Evolutionary conservation across 2,329 filamentous ascomycete species (phyloP).

Genomic region (Talaromyces amestolkiae): DNA sequence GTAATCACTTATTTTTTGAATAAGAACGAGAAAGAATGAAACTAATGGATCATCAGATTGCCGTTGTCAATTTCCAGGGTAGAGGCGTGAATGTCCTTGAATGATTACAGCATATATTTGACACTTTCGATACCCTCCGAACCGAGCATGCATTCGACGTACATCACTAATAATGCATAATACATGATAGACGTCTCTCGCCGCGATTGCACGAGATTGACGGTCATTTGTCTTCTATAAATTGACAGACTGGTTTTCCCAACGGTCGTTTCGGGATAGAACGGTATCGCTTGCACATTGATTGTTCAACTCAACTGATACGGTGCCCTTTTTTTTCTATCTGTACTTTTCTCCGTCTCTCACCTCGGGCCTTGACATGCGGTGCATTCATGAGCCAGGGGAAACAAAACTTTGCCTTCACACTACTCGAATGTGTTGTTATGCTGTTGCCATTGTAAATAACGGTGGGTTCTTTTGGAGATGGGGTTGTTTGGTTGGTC

Average conservation of each 20-base stretch:
- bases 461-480: not conserved
- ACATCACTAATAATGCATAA: conserved; percentile 7
- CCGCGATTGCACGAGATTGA: not conserved
- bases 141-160: not conserved
- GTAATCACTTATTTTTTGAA: conserved; percentile 29
- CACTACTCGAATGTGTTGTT: not conserved
- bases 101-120: not conserved
- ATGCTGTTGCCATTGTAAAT: conserved; percentile 2
- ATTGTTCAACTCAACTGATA: conserved; percentile 12
- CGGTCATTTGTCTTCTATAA: not conserved
- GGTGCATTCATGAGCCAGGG: not conserved
- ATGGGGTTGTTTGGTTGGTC: not conserved
- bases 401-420: not conserved
- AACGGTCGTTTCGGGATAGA: not conserved
- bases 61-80: conserved; percentile 16
- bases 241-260: not conserved
- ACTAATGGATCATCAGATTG: conserved; percentile 6
- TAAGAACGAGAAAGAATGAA: not conserved
- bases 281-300: conserved; percentile 8
- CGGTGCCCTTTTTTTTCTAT: conserved; percentile 11
- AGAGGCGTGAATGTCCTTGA: conserved; percentile 7
- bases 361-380: conserved; percentile 5
- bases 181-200: conserved; percentile 13
- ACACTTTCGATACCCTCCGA: not conserved
- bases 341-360: not conserved